Conservation (phyloP, 805 yeast species). For the Priceomyces castillae region DNA sequence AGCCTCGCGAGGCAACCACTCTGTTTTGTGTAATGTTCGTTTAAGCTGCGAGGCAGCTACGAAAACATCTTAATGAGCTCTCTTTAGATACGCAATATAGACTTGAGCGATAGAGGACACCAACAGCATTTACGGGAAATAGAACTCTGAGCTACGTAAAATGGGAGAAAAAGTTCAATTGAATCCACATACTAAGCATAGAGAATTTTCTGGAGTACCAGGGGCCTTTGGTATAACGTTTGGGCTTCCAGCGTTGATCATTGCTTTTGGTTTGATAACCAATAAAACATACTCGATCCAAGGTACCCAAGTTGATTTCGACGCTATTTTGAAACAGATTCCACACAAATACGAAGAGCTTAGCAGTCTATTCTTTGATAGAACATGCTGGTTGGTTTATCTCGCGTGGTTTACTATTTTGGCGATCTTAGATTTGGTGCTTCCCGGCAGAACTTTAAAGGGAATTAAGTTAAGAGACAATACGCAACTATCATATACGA, state of each 20-base stretch:
- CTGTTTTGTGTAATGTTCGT: not conserved
- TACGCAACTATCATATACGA: constrained; percentile 63
- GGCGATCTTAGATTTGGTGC: constrained; percentile 57
- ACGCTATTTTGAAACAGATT: constrained; percentile 34
- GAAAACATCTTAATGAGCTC: too few relatives aligned
- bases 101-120: too few relatives aligned
- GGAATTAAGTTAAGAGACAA: constrained; percentile 83
- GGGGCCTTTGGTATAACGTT: constrained; percentile 70
- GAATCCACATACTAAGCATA: constrained; percentile 70
- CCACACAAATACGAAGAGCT: constrained; percentile 24
- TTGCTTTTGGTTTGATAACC: constrained; percentile 56
- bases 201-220: constrained; percentile 73
- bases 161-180: constrained; percentile 18
- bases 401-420: constrained; percentile 68
- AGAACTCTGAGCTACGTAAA: not conserved
- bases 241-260: constrained; percentile 64
- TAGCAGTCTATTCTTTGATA: constrained; percentile 37
- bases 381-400: constrained; percentile 61
- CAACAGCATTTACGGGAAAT: not conserved
- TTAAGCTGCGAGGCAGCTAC: too few relatives aligned
- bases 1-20: too few relatives aligned
- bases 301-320: constrained; percentile 47
- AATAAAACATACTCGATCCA: constrained; percentile 56
- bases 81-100: too few relatives aligned
- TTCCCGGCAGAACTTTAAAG: constrained; percentile 54